Evolutionary conservation across 139 green algal species (phyloP).

Genomic region (Tetradesmus obliquus): DNA sequence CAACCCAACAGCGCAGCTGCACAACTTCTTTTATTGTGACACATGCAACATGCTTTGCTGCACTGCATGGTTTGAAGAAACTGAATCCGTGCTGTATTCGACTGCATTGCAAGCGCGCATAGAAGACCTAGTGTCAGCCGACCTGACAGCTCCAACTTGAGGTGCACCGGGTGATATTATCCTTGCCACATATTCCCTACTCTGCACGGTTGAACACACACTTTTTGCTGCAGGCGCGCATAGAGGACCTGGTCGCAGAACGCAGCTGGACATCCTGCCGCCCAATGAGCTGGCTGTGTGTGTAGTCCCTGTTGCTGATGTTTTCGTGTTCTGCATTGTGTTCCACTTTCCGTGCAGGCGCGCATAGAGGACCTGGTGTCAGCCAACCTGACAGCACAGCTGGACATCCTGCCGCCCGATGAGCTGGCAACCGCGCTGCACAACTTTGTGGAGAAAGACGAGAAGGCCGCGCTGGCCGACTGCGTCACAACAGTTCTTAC

Average conservation of each 20-base stretch:
- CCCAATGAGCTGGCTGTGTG: conserved; percentile 67
- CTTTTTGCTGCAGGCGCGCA: conserved; percentile 19
- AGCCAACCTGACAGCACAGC: conserved; percentile 7
- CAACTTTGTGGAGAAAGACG: conserved; percentile 95
- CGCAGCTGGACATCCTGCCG: conserved; percentile 71
- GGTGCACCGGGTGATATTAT: too few relatives aligned
- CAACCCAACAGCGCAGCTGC: conserved; percentile 37
- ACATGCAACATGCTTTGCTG: conserved; percentile 72
- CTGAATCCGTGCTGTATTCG: not conserved
- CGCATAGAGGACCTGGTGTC: conserved; percentile 37
- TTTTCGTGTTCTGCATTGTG: conserved; percentile 45
- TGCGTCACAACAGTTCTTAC: conserved; percentile 48
- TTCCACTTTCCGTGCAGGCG: conserved; percentile 18
- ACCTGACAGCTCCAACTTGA: not conserved
- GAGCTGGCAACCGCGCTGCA: conserved; percentile 79
- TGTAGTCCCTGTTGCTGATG: conserved; percentile 81
- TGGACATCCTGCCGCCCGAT: conserved; percentile 80
- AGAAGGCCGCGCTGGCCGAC: conserved; percentile 70
- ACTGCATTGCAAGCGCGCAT: conserved; percentile 37
- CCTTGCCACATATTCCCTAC: too few relatives aligned
- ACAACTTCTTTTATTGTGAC: conserved; percentile 54
- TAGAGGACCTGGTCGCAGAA: conserved; percentile 16
- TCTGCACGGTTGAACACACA: too few relatives aligned
- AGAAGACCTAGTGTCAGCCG: conserved; percentile 29
- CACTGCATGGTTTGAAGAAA: too few relatives aligned